Evolutionary conservation across 805 yeast genomes (phyloP).

Genomic region (Nakazawaea sp.): DNA sequence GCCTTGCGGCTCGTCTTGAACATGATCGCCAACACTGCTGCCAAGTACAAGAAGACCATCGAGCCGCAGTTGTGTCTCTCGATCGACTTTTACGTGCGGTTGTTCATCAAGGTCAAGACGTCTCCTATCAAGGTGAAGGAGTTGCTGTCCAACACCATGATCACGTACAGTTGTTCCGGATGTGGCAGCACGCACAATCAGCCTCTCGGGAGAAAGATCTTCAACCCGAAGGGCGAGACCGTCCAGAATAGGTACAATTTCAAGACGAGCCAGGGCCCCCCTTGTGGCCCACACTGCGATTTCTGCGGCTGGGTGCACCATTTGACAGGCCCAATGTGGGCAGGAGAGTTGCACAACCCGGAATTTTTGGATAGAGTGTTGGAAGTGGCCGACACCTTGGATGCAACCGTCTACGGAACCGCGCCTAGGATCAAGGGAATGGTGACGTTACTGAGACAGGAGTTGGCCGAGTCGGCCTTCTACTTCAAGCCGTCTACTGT

Average conservation of each 20-base stretch:
- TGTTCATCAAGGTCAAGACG: slow-evolving; percentile 71
- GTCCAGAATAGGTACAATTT: slow-evolving; percentile 31
- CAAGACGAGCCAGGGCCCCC: slow-evolving; percentile 60
- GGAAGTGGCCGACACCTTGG: slow-evolving; percentile 41
- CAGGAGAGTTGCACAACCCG: slow-evolving; percentile 64
- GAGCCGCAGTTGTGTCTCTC: slow-evolving; percentile 84
- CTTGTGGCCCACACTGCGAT: slow-evolving; percentile 53
- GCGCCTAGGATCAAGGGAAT: slow-evolving; percentile 83
- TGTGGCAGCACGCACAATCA: slow-evolving; percentile 73
- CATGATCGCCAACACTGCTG: slow-evolving; percentile 75
- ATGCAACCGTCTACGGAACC: slow-evolving; percentile 63
- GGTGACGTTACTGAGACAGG: slow-evolving; percentile 77
- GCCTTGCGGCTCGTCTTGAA: slow-evolving; percentile 81
- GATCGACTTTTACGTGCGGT: slow-evolving; percentile 88
- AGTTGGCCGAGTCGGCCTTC: slow-evolving; percentile 60
- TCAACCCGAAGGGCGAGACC: slow-evolving; percentile 17
- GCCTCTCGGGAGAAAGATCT: slow-evolving; percentile 59
- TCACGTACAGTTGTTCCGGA: slow-evolving; percentile 79
- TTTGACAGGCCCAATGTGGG: slow-evolving; percentile 97
- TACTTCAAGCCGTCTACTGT: slow-evolving; percentile 77
- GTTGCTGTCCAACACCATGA: slow-evolving; percentile 68
- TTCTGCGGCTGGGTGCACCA: slow-evolving; percentile 68
- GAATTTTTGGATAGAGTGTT: slow-evolving; percentile 63
- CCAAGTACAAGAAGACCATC: slow-evolving; percentile 78
- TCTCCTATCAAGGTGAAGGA: slow-evolving; percentile 80